Percentiles rank a stretch among this genome's conserved stretches.
Conservation (phyloP, 345 rosid genomes). For the Eucalyptus erythrocorys region DNA sequence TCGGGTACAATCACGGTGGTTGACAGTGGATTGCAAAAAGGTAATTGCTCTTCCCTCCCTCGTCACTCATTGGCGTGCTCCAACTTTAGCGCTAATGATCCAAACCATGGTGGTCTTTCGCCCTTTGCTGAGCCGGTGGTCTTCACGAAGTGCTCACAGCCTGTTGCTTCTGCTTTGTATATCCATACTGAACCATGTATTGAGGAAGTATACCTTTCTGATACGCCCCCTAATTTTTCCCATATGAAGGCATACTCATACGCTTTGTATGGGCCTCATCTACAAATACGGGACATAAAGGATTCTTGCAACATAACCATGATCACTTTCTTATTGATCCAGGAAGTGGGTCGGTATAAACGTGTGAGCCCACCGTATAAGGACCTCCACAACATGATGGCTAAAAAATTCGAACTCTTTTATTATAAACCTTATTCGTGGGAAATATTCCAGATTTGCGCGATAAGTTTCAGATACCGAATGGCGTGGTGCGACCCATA, state of each 20-base stretch:
- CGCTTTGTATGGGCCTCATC: neutral
- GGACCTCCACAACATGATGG: too few relatives aligned
- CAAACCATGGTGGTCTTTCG: too few relatives aligned
- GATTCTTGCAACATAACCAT: neutral
- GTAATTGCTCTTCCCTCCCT: neutral
- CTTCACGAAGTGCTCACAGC: neutral
- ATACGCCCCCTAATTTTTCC: neutral
- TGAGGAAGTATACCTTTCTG: neutral
- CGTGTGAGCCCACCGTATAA: too few relatives aligned
- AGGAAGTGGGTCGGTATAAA: too few relatives aligned
- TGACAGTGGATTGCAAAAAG: neutral
- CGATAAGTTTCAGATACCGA: too few relatives aligned
- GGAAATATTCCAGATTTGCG: too few relatives aligned
- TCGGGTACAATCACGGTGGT: neutral
- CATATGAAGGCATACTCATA: neutral
- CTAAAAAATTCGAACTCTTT: too few relatives aligned
- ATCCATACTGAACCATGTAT: neutral
- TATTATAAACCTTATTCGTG: too few relatives aligned
- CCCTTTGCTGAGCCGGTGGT: neutral
- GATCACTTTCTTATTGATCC: fast-evolving
- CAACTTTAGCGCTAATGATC: neutral
- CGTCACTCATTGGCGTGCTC: neutral
- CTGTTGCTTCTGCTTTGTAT: neutral
- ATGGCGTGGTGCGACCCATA: too few relatives aligned
- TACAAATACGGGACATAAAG: too few relatives aligned